Conservation (phyloP, 176 grass and related monocot species). For the Juncus inflexus region DNA sequence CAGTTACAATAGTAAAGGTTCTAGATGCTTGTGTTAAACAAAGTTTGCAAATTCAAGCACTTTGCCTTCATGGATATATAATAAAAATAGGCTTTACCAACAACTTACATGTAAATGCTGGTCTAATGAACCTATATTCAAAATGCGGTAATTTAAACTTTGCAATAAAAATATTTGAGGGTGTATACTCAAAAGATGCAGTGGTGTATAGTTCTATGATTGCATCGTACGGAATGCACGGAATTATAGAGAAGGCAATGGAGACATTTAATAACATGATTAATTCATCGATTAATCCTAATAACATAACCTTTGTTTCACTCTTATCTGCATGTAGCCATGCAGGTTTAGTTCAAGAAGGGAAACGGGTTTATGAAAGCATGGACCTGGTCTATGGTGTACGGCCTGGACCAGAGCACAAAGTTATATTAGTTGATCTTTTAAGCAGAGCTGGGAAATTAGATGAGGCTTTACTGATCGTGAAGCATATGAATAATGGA, state of each 20-base stretch:
- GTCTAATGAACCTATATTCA: conserved; percentile 53
- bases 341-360: conserved; percentile 46
- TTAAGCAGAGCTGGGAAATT: conserved; percentile 46
- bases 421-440: conserved; percentile 57
- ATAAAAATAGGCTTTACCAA: conserved; percentile 42
- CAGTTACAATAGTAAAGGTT: conserved; percentile 57
- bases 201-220: conserved; percentile 70
- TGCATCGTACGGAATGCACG: conserved; percentile 64
- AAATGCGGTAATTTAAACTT: conserved; percentile 52
- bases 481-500: conserved; percentile 26
- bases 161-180: conserved; percentile 41
- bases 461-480: conserved; percentile 37
- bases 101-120: conserved; percentile 52
- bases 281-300: conserved; percentile 44
- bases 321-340: conserved; percentile 74
- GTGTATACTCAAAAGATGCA: conserved; percentile 41
- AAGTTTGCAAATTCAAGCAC: conserved; percentile 35
- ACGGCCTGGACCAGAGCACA: conserved; percentile 39
- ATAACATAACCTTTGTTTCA: conserved; percentile 37
- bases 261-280: conserved; percentile 48
- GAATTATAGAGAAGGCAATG: conserved; percentile 45
- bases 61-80: conserved; percentile 58
- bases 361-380: conserved; percentile 46
- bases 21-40: conserved; percentile 37
- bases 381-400: conserved; percentile 47